phyloP scores from a whole-genome alignment of 768 basidiomycete species.

The Tylopilus balloui region DNA sequence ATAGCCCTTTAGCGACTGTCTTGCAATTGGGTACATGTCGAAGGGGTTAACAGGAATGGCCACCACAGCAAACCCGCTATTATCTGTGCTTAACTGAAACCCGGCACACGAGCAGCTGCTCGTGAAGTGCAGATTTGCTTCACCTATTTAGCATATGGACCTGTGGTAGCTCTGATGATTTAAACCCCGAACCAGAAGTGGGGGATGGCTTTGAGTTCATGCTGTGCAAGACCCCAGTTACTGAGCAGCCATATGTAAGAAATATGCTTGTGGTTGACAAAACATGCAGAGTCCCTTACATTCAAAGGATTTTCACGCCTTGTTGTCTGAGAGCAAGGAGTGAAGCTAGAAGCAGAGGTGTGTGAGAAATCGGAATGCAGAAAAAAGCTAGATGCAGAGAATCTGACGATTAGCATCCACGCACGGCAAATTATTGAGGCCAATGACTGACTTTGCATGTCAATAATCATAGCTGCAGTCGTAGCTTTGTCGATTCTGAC shows the following conservation, averaged over 20 bases:
- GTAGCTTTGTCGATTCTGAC: constrained; percentile 47
- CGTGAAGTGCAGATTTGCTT: not conserved
- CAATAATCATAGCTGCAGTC: constrained; percentile 59
- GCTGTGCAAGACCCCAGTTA: not conserved
- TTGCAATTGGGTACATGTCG: constrained; percentile 11
- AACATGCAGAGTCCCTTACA: constrained; percentile 38
- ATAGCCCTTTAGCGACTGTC: constrained; percentile 1
- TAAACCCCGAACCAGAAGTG: not conserved
- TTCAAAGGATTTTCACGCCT: constrained; percentile 49
- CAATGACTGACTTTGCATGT: constrained; percentile 68
- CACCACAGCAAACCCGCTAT: constrained; percentile 19
- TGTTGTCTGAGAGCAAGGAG: constrained; percentile 45
- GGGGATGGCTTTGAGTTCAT: not conserved
- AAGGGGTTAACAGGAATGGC: constrained; percentile 13
- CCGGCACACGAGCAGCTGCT: not conserved
- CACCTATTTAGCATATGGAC: not conserved
- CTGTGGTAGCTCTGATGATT: constrained; percentile 21
- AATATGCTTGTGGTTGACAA: not conserved
- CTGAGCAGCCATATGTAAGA: not conserved
- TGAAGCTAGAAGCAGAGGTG: constrained; percentile 37
- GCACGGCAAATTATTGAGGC: not conserved
- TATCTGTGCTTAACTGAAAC: constrained; percentile 4
- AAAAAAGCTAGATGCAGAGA: constrained; percentile 34
- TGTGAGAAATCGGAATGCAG: constrained; percentile 50
- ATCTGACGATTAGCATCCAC: not conserved